Evolutionary conservation across 2,329 filamentous ascomycete genomes (phyloP).

Genomic region (Fusarium stilboides): DNA sequence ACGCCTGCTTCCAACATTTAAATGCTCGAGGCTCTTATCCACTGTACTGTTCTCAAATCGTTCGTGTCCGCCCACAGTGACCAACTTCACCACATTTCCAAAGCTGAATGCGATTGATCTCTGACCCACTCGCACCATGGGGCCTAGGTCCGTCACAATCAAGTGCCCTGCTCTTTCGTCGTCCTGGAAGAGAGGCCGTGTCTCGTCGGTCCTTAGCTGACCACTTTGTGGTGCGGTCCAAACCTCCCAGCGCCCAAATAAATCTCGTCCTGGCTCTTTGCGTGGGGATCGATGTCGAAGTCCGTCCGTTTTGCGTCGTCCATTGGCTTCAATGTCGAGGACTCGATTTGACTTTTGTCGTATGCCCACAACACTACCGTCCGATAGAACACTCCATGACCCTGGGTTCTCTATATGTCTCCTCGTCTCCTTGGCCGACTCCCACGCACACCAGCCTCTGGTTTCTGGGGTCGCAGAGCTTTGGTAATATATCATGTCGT

Average conservation of each 20-base stretch:
- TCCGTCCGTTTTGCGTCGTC: slow-evolving; percentile 42
- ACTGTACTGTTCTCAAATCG: slow-evolving; percentile 67
- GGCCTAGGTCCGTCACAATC: slow-evolving; percentile 76
- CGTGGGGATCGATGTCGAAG: slow-evolving; percentile 52
- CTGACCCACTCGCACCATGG: slow-evolving; percentile 73
- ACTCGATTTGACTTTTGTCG: slow-evolving; percentile 60
- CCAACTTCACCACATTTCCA: slow-evolving; percentile 80
- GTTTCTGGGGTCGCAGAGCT: slow-evolving; percentile 55
- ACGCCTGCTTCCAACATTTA: slow-evolving; percentile 59
- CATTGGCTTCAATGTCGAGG: slow-evolving; percentile 23
- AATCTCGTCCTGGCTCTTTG: slow-evolving; percentile 42
- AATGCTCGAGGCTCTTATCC: slow-evolving; percentile 50
- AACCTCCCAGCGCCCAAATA: slow-evolving; percentile 65
- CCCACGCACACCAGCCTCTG: slow-evolving; percentile 66
- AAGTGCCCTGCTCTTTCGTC: slow-evolving; percentile 66
- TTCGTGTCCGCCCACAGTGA: slow-evolving; percentile 75
- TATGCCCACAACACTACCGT: slow-evolving; percentile 75
- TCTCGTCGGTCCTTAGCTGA: slow-evolving; percentile 62
- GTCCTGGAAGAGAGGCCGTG: slow-evolving; percentile 60
- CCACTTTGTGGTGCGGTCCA: slow-evolving; percentile 67
- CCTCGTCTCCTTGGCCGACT: slow-evolving; percentile 65
- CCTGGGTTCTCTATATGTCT: slow-evolving; percentile 74
- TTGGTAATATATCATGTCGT: slow-evolving; percentile 70
- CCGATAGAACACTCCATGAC: slow-evolving; percentile 73
- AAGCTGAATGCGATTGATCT: slow-evolving; percentile 78